Evolutionary conservation across 352 stramenopile species (phyloP), one percentile per base, ranked within the genome.

Genomic region (Chrysophaeum taylorii): DNA sequence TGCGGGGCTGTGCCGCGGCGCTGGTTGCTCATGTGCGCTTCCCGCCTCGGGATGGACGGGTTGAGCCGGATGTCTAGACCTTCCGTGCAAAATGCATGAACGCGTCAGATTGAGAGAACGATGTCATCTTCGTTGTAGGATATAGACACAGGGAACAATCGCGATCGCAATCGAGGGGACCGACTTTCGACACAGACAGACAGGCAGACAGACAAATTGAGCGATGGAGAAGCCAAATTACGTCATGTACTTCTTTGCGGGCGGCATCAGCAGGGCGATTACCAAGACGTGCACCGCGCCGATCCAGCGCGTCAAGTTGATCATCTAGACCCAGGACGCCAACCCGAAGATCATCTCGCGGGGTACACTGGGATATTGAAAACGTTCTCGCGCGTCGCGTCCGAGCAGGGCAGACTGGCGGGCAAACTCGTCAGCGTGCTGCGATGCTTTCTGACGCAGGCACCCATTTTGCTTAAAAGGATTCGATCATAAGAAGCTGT

Each of bases 401-500:
- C 62, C 0, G 87, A 94, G 75, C 87, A 94, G 78, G 88, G 88
- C 57, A 76, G 93, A 63, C 63, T 63, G 63, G 85, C 87, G 72
- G 87, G 87, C 73, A 94, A 94, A 81, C 75, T 88, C 52, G 90
- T 86, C 71, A 94, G 93, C 80, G 84, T 90, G 60, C 82, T 91
- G 68, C 84, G 86, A 77, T 93, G 93, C 74, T 92, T 94, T 79
- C 87, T 86, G 50, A 93, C 86, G 45, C 86, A 93, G 72, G 88
- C 87, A 27, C 91, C 93, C 72, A 93, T 84, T 94, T 94, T 73
- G 85, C 86, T 67, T 93, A 93, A 79, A 93, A 93, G 84, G 87
- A 94, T 72, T 76, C 73, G 50, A 89, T 92, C 82, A 95, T 81
- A 97, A 97, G 85, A 94, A 89, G 18, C 87, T 98, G 77, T 98